Conservation (phyloP, 1,139 yeast genomes). For the Nakaseomyces delphensis region DNA sequence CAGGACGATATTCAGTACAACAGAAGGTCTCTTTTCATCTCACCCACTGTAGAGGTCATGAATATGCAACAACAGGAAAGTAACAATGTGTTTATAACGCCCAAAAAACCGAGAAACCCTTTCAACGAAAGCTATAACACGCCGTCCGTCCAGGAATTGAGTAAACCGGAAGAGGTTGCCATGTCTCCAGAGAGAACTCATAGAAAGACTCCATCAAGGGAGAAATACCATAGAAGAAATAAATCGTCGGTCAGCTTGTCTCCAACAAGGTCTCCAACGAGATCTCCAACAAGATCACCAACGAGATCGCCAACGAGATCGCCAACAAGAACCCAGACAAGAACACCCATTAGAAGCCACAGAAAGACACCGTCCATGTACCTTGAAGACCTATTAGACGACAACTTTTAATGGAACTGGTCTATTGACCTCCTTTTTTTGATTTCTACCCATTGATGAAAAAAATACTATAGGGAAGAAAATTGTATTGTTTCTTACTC, state of each 20-base stretch:
- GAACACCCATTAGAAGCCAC: constrained; percentile 12
- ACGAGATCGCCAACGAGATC: constrained; percentile 8
- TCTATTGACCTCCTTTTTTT: too few relatives aligned
- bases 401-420: constrained; percentile 8
- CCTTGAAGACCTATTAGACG: constrained; percentile 48
- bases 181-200: constrained; percentile 27
- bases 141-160: constrained; percentile 7
- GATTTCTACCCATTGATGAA: too few relatives aligned
- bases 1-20: constrained; percentile 12
- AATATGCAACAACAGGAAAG: constrained; percentile 12
- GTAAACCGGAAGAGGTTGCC: constrained; percentile 23
- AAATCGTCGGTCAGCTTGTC: constrained; percentile 18
- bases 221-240: constrained; percentile 18
- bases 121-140: not conserved
- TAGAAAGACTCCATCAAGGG: constrained; percentile 15
- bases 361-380: constrained; percentile 47
- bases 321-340: constrained; percentile 12
- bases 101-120: constrained; percentile 2
- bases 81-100: constrained; percentile 9
- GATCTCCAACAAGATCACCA: constrained; percentile 8
- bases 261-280: constrained; percentile 8
- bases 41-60: constrained; percentile 67
- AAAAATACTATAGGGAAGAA: too few relatives aligned
- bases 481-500: too few relatives aligned
- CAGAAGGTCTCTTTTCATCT: constrained; percentile 47